phyloP scores from a whole-genome alignment of 176 grass and related monocot species.

The Urochloa ruziziensis region DNA sequence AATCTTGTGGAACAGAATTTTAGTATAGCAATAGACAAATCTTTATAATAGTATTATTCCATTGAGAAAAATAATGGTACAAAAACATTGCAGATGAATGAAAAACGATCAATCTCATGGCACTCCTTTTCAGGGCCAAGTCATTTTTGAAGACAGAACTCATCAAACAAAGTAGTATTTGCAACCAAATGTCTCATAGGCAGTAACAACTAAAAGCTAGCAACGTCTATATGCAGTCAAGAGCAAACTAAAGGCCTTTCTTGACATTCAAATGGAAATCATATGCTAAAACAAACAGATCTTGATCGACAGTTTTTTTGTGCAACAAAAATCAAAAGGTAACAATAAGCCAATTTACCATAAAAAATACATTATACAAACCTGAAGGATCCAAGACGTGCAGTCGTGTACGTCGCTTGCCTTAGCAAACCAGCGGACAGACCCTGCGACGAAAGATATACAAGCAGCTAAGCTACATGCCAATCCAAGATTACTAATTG shows the following conservation, averaged over 20 bases:
- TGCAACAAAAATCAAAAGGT: not conserved
- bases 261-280: not conserved
- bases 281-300: not conserved
- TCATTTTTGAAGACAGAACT: not conserved
- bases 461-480: conserved; percentile 3
- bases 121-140: not conserved
- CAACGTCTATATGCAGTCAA: not conserved
- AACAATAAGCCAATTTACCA: not conserved
- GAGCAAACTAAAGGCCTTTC: not conserved
- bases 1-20: not conserved
- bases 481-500: not conserved
- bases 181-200: not conserved
- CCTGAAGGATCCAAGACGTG: conserved; percentile 97
- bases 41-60: not conserved
- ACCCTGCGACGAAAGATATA: conserved; percentile 57
- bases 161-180: not conserved
- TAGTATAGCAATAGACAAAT: not conserved
- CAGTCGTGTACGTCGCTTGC: conserved; percentile 94
- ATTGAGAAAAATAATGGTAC: not conserved
- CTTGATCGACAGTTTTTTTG: not conserved
- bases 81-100: not conserved
- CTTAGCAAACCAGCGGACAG: conserved; percentile 94
- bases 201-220: not conserved
- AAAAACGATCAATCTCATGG: not conserved
- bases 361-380: conserved; percentile 20